Conservation (phyloP, 73 alveolate species). For the Loxodes magnus region DNA sequence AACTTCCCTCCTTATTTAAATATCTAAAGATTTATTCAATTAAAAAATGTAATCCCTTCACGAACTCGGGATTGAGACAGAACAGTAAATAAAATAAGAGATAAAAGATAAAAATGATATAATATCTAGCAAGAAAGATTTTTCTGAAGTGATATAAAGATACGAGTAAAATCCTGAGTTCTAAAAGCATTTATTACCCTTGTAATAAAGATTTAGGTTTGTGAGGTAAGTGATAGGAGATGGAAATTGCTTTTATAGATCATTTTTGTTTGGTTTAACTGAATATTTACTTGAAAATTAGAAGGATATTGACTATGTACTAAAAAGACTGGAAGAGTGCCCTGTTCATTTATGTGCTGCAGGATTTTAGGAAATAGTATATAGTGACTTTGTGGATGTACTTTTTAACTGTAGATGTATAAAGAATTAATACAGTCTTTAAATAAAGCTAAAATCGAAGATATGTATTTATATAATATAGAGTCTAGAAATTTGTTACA, state of each 20-base stretch:
- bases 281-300: conserved; percentile 45
- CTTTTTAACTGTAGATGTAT: background rate
- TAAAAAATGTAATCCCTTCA: no score
- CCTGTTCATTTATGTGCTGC: conserved; percentile 37
- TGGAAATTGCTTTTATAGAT: conserved; percentile 80
- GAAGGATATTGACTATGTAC: conserved; percentile 7
- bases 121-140: no score
- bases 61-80: no score
- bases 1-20: no score
- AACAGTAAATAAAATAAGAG: no score
- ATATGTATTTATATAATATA: background rate
- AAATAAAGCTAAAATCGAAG: conserved; percentile 13
- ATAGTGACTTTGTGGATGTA: conserved; percentile 64
- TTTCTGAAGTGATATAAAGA: no score
- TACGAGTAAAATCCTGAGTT: no score
- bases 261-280: conserved; percentile 50
- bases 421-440: conserved; percentile 8
- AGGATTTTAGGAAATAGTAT: conserved; percentile 62
- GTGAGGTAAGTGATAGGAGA: no score
- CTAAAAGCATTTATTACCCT: no score
- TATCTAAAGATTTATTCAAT: no score
- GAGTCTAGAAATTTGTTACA: background rate
- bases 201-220: no score
- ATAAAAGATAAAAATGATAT: no score
- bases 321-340: conserved; percentile 25